Conservation (phyloP, 1,284 basidiomycete species). For the Thelephora terrestris region DNA sequence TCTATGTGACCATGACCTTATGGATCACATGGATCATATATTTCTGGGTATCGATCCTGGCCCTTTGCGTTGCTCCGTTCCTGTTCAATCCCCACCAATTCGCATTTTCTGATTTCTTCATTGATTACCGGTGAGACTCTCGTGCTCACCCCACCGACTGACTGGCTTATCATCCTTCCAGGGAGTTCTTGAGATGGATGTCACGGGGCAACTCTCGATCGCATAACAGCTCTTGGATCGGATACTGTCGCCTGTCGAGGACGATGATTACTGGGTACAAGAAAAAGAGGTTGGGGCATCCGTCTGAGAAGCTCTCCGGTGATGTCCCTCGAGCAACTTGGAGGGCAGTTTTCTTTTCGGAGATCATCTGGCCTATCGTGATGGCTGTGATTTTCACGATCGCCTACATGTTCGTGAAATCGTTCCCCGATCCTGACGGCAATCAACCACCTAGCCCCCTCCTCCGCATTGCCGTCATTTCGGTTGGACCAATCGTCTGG, state of each 20-base stretch:
- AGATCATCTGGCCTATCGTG: constrained; percentile 77
- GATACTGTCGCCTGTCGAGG: constrained; percentile 88
- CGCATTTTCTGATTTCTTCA: constrained; percentile 88
- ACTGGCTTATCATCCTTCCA: constrained; percentile 17
- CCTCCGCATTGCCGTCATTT: constrained; percentile 87
- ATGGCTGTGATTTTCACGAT: constrained; percentile 81
- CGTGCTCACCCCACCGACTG: constrained; percentile 7
- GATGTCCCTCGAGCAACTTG: constrained; percentile 87
- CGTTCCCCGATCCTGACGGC: constrained; percentile 65
- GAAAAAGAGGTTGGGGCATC: constrained; percentile 89
- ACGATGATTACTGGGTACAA: constrained; percentile 98
- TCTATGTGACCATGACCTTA: constrained; percentile 83
- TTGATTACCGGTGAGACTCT: constrained; percentile 74
- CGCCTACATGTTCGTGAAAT: constrained; percentile 86
- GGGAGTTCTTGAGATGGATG: constrained; percentile 96
- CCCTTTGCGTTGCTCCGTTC: constrained; percentile 88
- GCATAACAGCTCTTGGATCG: constrained; percentile 97
- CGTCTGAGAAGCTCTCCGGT: constrained; percentile 88
- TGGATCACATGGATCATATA: constrained; percentile 91
- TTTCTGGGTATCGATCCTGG: constrained; percentile 88
- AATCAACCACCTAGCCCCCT: constrained; percentile 63
- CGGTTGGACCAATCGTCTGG: constrained; percentile 92
- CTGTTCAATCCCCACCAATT: constrained; percentile 97
- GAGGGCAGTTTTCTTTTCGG: constrained; percentile 81
- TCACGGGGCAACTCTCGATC: constrained; percentile 90